phyloP scores from a whole-genome alignment of 371 early-diverging fungal species.

The Entomophthora muscae region DNA sequence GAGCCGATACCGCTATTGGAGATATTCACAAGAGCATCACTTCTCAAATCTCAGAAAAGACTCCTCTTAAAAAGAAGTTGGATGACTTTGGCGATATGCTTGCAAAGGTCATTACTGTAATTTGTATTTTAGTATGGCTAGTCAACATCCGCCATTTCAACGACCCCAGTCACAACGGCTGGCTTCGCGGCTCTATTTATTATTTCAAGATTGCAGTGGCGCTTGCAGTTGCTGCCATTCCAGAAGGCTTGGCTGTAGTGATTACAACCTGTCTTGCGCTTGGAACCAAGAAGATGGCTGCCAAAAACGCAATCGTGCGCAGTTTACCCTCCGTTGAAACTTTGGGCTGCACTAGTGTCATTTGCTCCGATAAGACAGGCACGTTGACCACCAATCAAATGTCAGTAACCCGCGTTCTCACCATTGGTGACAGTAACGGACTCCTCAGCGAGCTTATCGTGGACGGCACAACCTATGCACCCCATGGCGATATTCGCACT shows the following conservation, averaged over 20 bases:
- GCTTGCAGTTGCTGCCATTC: slow-evolving; percentile 97
- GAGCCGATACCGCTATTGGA: slow-evolving; percentile 79
- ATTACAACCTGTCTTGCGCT: slow-evolving; percentile 94
- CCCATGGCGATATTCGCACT: slow-evolving; percentile 43
- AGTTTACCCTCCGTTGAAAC: slow-evolving; percentile 88
- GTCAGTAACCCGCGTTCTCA: slow-evolving; percentile 58
- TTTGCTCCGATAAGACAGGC: slow-evolving; percentile 98
- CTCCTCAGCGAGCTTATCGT: slow-evolving; percentile 44
- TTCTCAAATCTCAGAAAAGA: slow-evolving; percentile 70
- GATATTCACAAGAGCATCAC: slow-evolving; percentile 78
- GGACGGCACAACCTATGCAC: slow-evolving; percentile 71
- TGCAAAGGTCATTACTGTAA: slow-evolving; percentile 83
- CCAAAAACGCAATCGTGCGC: slow-evolving; percentile 89
- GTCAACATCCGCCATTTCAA: slow-evolving; percentile 91
- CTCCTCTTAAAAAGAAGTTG: slow-evolving; percentile 83
- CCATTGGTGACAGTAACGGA: slow-evolving; percentile 23
- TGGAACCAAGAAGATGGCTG: slow-evolving; percentile 93
- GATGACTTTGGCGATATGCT: slow-evolving; percentile 94
- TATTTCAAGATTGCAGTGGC: slow-evolving; percentile 97
- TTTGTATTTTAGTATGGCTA: slow-evolving; percentile 91
- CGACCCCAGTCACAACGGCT: slow-evolving; percentile 76
- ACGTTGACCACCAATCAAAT: slow-evolving; percentile 97
- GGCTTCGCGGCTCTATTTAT: slow-evolving; percentile 80
- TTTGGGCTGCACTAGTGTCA: slow-evolving; percentile 88
- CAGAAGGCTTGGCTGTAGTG: slow-evolving; percentile 94